Evolutionary conservation across 306 rosid genomes (phyloP).

Genomic region (Ormosia semicastrata): DNA sequence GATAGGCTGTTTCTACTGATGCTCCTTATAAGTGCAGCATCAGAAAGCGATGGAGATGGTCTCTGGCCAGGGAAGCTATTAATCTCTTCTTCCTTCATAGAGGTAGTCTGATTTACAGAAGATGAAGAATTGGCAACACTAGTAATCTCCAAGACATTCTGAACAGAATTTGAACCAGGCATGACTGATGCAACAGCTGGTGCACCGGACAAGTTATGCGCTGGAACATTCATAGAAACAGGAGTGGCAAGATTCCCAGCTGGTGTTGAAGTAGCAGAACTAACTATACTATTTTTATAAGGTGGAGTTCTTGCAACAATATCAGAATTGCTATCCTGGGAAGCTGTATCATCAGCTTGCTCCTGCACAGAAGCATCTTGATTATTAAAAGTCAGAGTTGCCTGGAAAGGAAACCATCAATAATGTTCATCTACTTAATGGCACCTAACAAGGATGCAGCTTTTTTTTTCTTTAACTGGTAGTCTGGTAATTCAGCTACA

Average conservation of each 20-base stretch:
- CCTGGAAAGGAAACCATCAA: constrained; percentile 27
- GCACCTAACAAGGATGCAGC: background rate
- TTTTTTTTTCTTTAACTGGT: background rate
- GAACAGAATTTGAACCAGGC: constrained; percentile 48
- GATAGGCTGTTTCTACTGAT: constrained; percentile 58
- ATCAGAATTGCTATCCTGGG: constrained; percentile 65
- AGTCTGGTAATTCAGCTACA: background rate
- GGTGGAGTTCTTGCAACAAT: constrained; percentile 64
- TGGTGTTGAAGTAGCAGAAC: constrained; percentile 59
- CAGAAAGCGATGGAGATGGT: constrained; percentile 70
- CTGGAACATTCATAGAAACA: constrained; percentile 46
- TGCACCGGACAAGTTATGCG: constrained; percentile 43
- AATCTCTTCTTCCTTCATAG: constrained; percentile 67
- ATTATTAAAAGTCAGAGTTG: constrained; percentile 32
- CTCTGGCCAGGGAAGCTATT: constrained; percentile 64
- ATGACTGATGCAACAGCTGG: constrained; percentile 38
- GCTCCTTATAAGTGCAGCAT: constrained; percentile 60
- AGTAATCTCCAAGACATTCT: constrained; percentile 45
- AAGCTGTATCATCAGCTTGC: constrained; percentile 64
- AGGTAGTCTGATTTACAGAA: constrained; percentile 50
- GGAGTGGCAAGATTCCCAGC: constrained; percentile 46
- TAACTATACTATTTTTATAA: constrained; percentile 48
- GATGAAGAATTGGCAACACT: constrained; percentile 45
- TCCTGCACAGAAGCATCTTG: constrained; percentile 54
- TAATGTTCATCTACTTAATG: background rate